Base-by-base conservation (phyloP, 345 rosid species). In the Pistacia integerrima region DNA sequence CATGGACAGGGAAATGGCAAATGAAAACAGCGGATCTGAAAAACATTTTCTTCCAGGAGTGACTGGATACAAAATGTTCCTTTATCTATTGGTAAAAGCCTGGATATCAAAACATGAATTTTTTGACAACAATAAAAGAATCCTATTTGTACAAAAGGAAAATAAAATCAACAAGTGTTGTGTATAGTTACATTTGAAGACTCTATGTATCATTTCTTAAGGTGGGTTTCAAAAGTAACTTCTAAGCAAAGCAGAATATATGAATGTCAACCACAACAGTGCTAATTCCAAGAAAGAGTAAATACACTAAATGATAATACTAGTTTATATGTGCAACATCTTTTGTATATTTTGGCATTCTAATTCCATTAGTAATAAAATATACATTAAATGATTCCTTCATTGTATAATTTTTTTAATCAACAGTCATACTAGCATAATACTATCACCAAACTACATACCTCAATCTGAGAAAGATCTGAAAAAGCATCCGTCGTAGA, bases 381-480 rank as follows among this genome's bases (percentile, higher is more conserved):
- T 73, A 25, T 4, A 60, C 3, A 61, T 16, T 8, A 13, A 6
- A 56, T 14, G 7, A 59, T 41, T 51, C n/a, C 56, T 13, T 67
- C 12, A 66, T 4, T 44, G 20, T 44, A 20, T 10, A 66, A 11
- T 4, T n/a, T 12, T 11, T 7, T 5, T 5, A 13, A 25, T 52
- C 61, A 10, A 30, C 44, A 64, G 20, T 17, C 20, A 64, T 17
- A 64, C 10, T n/a, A 36, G 69, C 11, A 64, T 49, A 54, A 14
- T 54, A 54, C 17, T 13, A 62, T n/a, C 55, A 73, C 18, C 44
- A 18, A 73, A 60, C 18, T 2, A 9, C 59, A 74, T 86, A 97
- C 99, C 97, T 94, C 88, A 61, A 92, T 90, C 74, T 90, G 85
- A 69, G 98, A 86, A 67, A 92, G 81, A 83, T 91, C 92, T 62